Conservation (phyloP, 495 filamentous ascomycete genomes). For the Lophiostoma macrostomum region DNA sequence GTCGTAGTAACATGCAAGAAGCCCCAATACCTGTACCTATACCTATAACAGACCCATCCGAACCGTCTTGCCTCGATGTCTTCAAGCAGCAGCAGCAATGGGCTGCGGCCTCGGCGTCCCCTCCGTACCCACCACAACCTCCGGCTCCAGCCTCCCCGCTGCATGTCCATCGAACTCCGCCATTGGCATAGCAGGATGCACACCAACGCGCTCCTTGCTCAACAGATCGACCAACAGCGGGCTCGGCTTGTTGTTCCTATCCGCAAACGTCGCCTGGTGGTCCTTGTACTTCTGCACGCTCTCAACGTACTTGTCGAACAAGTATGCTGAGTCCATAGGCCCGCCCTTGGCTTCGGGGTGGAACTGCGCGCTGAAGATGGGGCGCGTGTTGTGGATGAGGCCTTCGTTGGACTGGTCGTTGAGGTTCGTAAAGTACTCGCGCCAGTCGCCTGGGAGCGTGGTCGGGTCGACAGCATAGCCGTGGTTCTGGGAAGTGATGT, state of each 20-base stretch:
- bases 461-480: slow-evolving; percentile 91
- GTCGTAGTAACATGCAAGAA: too few species aligned
- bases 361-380: slow-evolving; percentile 98
- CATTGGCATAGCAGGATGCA: slow-evolving; percentile 46
- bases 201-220: slow-evolving; percentile 89
- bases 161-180: slow-evolving; percentile 26
- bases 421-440: slow-evolving; percentile 96
- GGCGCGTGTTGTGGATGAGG: slow-evolving; percentile 91
- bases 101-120: slow-evolving; percentile 20
- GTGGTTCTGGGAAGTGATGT: slow-evolving; percentile 98
- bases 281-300: slow-evolving; percentile 86
- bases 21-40: too few species aligned
- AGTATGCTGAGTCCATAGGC: slow-evolving; percentile 85
- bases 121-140: slow-evolving; percentile 10
- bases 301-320: slow-evolving; percentile 94
- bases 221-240: slow-evolving; percentile 87
- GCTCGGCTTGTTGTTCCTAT: slow-evolving; percentile 75
- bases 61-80: not conserved
- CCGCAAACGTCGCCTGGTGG: slow-evolving; percentile 62
- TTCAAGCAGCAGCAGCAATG: slow-evolving; percentile 25
- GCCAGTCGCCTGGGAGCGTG: slow-evolving; percentile 81
- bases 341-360: slow-evolving; percentile 97
- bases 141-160: slow-evolving; percentile 10
- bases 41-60: too few species aligned
- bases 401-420: slow-evolving; percentile 94